A percentile compares a stretch with the other conserved stretches of the same genome.
Conservation (phyloP, 306 rosid species). For the Quercus engelmannii region DNA sequence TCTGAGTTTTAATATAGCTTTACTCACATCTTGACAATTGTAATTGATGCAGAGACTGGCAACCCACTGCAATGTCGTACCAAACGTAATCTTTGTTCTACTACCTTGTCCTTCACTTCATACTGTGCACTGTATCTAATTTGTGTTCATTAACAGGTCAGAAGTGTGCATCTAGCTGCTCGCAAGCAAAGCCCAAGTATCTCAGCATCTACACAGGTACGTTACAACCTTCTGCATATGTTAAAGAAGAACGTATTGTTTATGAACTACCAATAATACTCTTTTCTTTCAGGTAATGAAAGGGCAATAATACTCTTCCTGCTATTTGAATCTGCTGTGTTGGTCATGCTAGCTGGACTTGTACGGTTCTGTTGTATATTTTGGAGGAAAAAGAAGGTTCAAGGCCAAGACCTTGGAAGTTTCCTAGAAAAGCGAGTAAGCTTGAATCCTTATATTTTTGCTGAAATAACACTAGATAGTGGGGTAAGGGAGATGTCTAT, state of each 20-base stretch:
- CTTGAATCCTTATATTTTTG: not conserved
- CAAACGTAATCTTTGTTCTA: constrained; percentile 34
- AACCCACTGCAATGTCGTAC: constrained; percentile 59
- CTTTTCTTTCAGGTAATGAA: constrained; percentile 44
- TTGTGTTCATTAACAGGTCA: constrained; percentile 36
- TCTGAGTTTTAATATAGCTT: constrained; percentile 2
- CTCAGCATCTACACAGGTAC: constrained; percentile 65
- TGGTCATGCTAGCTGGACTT: constrained; percentile 43
- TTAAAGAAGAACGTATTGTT: not conserved
- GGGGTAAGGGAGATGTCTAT: not conserved
- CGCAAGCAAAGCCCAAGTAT: constrained; percentile 57
- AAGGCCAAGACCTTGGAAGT: constrained; percentile 53
- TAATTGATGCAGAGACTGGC: constrained; percentile 46
- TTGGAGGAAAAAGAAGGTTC: constrained; percentile 71
- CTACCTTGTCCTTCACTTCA: not conserved
- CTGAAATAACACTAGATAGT: not conserved
- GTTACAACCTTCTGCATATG: constrained; percentile 7
- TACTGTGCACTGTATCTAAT: not conserved
- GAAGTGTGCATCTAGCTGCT: constrained; percentile 70
- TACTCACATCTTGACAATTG: constrained; percentile 21
- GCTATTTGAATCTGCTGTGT: constrained; percentile 47
- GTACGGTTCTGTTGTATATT: constrained; percentile 68
- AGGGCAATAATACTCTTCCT: constrained; percentile 59
- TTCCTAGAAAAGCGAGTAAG: constrained; percentile 72
- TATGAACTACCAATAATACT: not conserved